Percentiles rank a stretch among this genome's conserved stretches.
Conservation (phyloP, 208 protist species). For the Trypanosoma rangeli region DNA sequence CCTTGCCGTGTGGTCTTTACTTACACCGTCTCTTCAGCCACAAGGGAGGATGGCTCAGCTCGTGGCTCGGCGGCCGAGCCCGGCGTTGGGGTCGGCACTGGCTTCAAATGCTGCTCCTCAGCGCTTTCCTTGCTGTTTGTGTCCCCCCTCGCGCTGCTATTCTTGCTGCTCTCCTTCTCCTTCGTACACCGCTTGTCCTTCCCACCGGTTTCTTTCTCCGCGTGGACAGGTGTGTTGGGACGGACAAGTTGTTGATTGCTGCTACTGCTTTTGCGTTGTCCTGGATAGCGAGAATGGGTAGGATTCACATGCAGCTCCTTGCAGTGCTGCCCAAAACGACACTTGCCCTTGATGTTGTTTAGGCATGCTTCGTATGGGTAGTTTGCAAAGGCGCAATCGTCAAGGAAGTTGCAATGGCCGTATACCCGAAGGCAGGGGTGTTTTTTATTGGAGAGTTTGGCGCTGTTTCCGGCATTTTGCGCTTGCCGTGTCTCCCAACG, state of each 20-base stretch:
- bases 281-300: conserved; percentile 39
- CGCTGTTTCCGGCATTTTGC: conserved; percentile 8
- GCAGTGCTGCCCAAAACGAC: conserved; percentile 78
- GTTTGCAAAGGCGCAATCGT: conserved; percentile 85
- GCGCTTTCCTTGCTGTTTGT: conserved; percentile 10
- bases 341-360: conserved; percentile 91
- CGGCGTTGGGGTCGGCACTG: background rate
- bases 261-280: conserved; percentile 15
- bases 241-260: conserved; percentile 9
- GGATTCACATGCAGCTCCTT: conserved; percentile 88
- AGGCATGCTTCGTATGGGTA: conserved; percentile 89
- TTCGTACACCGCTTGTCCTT: conserved; percentile 2
- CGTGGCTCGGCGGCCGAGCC: background rate
- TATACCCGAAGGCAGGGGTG: conserved; percentile 90
- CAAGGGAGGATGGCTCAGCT: background rate
- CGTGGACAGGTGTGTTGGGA: background rate
- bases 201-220: conserved; percentile 8
- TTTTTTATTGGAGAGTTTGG: conserved; percentile 26
- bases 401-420: conserved; percentile 87
- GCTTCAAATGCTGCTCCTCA: conserved; percentile 9
- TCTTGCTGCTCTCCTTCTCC: conserved; percentile 21
- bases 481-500: conserved; percentile 27
- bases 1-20: background rate
- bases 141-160: conserved; percentile 24
- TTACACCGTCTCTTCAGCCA: background rate